phyloP scores from a whole-genome alignment of 2,329 filamentous ascomycete species.

The Pseudodiploospora longispora region DNA sequence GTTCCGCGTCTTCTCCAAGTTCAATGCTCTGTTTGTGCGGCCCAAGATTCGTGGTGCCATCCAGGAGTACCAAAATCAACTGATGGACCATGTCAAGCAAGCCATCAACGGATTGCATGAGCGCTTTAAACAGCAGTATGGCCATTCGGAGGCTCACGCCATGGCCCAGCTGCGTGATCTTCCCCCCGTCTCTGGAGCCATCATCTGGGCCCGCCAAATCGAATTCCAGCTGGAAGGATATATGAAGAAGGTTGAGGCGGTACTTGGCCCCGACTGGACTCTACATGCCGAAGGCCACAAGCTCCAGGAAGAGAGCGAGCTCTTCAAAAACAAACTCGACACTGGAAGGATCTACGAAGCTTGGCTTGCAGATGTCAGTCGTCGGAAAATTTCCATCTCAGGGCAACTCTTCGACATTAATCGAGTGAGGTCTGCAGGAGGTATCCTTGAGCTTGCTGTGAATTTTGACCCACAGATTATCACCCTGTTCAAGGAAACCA shows the following conservation, averaged over 20 bases:
- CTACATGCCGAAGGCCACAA: conserved; percentile 93
- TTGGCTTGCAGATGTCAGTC: conserved; percentile 85
- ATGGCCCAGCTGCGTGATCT: conserved; percentile 97
- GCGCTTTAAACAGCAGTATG: conserved; percentile 98
- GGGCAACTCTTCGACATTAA: conserved; percentile 86
- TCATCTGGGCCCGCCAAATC: conserved; percentile 96
- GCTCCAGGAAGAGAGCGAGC: conserved; percentile 78
- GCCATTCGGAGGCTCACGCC: conserved; percentile 91
- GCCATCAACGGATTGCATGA: conserved; percentile 91
- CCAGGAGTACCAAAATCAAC: conserved; percentile 93
- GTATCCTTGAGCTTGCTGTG: conserved; percentile 78
- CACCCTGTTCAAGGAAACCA: conserved; percentile 95
- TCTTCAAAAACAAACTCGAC: conserved; percentile 94
- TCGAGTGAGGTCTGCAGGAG: conserved; percentile 83
- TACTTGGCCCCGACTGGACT: conserved; percentile 89
- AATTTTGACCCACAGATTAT: conserved; percentile 98
- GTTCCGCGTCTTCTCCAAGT: conserved; percentile 99
- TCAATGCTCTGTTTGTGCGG: conserved; percentile 95
- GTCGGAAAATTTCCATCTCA: conserved; percentile 83
- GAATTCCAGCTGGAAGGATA: conserved; percentile 92
- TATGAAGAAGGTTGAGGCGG: conserved; percentile 98
- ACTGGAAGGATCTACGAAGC: conserved; percentile 90
- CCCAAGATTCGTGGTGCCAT: conserved; percentile 99
- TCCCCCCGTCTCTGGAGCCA: conserved; percentile 90
- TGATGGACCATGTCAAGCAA: conserved; percentile 96